Evolutionary conservation across 805 yeast genomes (phyloP), one percentile per base, ranked within the genome.

Genomic region (Schwanniomyces polymorphus): DNA sequence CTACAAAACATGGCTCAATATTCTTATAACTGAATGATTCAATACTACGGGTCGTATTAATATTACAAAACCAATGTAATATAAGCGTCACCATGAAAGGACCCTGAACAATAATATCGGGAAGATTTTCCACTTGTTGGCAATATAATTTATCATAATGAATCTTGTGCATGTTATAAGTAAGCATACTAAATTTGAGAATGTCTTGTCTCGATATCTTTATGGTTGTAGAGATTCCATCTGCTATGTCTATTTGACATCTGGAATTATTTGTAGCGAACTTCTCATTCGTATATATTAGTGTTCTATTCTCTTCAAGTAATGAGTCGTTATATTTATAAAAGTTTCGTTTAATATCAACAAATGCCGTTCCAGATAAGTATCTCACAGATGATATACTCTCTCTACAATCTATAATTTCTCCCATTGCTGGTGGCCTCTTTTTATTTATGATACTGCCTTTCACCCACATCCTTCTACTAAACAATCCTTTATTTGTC

Each of bases 111-210:
- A 92, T 67, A 0, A 84, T 63, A 29, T 73, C 70, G 0, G 85
- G 83, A 42, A 89, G 79, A 0, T 79, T 74, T 58, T 92, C 98
- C 2, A 56, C 46, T 16, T 41, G n/a, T 3, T 45, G 54, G 7
- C 89, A 76, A 60, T 88, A 88, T 0, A 53, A 52, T 5, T 64
- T 61, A 58, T 88, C 88, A 63, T 82, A 84, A 66, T 92, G 99
- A 34, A 92, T 88, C 48, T 78, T 76, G 65, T 92, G 99, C 3
- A 95, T 75, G 61, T 92, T 92, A 67, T 84, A 84, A 1, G 94
- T 84, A 44, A 94, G 63, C 10, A 88, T 85, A 39, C 92, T 84
- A 66, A 83, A 88, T 51, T 89, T 69, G 53, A 82, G 75, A 29
- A 82, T 70, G 34, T 80, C 72, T 7, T 41, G 39, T 7, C 16